phyloP scores from a whole-genome alignment of 2,329 filamentous ascomycete species.

The Penicillium sp. region DNA sequence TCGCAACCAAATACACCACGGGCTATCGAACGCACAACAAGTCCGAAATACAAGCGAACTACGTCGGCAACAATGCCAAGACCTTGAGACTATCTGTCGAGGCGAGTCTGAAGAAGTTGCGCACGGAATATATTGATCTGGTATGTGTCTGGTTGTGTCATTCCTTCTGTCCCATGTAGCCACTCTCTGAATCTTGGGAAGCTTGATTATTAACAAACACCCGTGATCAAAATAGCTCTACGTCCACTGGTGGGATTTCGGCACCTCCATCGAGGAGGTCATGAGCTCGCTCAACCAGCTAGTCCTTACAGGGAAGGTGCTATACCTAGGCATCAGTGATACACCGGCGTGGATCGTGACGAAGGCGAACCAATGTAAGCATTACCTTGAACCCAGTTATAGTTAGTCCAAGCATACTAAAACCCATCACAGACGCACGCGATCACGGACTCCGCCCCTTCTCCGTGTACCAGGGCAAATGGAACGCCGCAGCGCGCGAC shows the following conservation, averaged over 20 bases:
- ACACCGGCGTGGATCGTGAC: conserved; percentile 68
- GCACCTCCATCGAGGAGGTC: conserved; percentile 62
- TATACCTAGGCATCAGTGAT: conserved; percentile 67
- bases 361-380: conserved; percentile 60
- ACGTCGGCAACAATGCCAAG: conserved; percentile 37
- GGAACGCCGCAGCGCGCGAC: conserved; percentile 62
- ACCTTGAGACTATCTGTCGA: conserved; percentile 34
- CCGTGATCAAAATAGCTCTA: conserved; percentile 56
- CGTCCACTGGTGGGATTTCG: conserved; percentile 67
- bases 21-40: conserved; percentile 38
- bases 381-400: neutral
- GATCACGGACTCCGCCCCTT: conserved; percentile 69
- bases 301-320: conserved; percentile 61
- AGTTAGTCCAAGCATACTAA: neutral
- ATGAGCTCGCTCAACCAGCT: conserved; percentile 67
- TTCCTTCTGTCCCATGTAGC: no score
- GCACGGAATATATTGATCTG: conserved; percentile 40
- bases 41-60: conserved; percentile 33
- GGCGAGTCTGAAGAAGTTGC: conserved; percentile 34
- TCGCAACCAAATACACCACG: conserved; percentile 55
- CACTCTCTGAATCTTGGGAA: no score
- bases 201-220: no score
- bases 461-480: conserved; percentile 66
- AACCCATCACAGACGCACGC: conserved; percentile 53
- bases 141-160: conserved; percentile 8